Evolutionary conservation across 345 rosid genomes (phyloP).

Genomic region (Reutealis trisperma): DNA sequence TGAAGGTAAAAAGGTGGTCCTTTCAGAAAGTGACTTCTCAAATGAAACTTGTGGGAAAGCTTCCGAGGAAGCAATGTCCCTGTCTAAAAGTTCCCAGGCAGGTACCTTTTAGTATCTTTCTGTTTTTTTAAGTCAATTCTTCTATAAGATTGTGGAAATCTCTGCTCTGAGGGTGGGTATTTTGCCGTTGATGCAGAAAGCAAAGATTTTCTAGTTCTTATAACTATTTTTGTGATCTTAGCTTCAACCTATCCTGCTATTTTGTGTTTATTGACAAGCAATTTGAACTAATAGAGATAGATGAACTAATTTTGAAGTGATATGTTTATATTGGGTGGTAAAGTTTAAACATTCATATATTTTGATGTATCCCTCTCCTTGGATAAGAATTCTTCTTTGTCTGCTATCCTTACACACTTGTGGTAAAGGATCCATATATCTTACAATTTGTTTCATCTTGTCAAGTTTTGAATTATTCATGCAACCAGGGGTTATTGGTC

Average conservation of each 20-base stretch:
- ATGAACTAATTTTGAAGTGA: background rate
- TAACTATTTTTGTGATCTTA: background rate
- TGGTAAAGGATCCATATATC: background rate
- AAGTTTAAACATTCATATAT: background rate
- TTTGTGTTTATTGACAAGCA: background rate
- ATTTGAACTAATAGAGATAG: background rate
- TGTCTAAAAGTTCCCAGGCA: slow-evolving; percentile 45
- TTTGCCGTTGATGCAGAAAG: background rate
- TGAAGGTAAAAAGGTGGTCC: slow-evolving; percentile 26
- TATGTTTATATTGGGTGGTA: background rate
- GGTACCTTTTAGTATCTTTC: slow-evolving; percentile 40
- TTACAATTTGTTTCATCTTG: background rate
- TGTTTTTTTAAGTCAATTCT: background rate
- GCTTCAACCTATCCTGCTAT: background rate
- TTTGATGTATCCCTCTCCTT: background rate
- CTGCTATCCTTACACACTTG: background rate
- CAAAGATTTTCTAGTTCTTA: background rate
- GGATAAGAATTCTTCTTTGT: background rate
- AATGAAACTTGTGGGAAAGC: slow-evolving; percentile 23
- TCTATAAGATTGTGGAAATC: background rate
- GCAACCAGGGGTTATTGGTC: background rate
- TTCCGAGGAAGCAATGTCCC: slow-evolving; percentile 36
- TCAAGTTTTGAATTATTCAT: background rate
- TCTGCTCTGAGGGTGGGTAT: background rate
- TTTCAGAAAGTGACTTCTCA: slow-evolving; percentile 29